Base-by-base conservation (phyloP, 495 filamentous ascomycete species). In the Terfezia boudieri region DNA sequence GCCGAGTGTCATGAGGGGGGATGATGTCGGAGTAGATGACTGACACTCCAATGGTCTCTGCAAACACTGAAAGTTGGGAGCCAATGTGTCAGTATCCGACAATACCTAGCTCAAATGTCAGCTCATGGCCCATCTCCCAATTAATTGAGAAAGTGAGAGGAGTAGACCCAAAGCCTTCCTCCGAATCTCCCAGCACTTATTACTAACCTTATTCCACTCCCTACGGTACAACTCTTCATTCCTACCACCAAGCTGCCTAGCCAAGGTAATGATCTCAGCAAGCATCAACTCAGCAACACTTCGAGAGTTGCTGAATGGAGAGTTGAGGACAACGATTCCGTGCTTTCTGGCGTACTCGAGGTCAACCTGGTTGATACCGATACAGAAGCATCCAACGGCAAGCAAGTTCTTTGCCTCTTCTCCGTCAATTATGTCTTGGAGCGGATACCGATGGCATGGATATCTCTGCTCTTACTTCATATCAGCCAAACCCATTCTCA, bases 81-180 rank as follows among this genome's bases (percentile, higher is more conserved):
- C 92, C 92, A 61, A 99, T 96, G 61, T 99, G 92, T 50, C 92
- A 92, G 65, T 99, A 96, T 17, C 92, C 92, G 56, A 99, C 78
- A 55, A 99, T 96, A 52, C 86, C 82, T 80, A 59, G 26, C 26
- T 32, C 7, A 32, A 4, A 32, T 32, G 26, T 52, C 20, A 52
- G 51, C 6, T 32, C 11, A 32, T 17, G 51, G 16, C 8, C 12
- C 22, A 2, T 6, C n/a, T 36, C 16, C 17, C 9, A 8, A 32
- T n/a, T 36, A 11, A 32, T 37, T 10, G 10, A 14, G n/a, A 3
- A 8, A 22, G 20, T 8, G 12, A 8, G 17, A 4, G 4, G n/a
- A n/a, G 4, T 32, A 7, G 26, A 82, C 84, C 89, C 48, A 99
- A 74, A 36, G 88, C 95, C 72, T 99, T 99, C 62, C 92, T 92